Conservation (phyloP, 140 eudicot genomes). For the Ambrosia hybrid region DNA sequence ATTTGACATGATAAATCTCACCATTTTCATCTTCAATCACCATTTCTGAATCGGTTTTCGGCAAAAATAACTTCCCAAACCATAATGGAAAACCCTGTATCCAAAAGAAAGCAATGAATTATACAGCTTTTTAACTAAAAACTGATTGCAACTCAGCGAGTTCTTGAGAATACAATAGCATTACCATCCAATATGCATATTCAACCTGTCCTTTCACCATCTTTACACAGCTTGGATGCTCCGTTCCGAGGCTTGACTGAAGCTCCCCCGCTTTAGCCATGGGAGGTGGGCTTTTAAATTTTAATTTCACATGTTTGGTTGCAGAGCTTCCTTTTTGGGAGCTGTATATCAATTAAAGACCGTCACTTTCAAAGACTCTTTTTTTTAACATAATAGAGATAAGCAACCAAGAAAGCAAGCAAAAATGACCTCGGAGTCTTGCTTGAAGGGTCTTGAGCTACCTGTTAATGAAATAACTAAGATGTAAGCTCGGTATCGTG, state of each 20-base stretch:
- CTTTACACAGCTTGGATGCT: conserved; percentile 59
- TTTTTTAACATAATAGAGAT: background rate
- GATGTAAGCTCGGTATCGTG: background rate
- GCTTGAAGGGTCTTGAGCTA: conserved; percentile 6
- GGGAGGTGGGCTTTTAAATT: conserved; percentile 28
- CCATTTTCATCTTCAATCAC: conserved; percentile 61
- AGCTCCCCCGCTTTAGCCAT: conserved; percentile 63
- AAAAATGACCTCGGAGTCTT: conserved; percentile 19
- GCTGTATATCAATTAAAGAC: conserved; percentile 18
- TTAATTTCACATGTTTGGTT: background rate
- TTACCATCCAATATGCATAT: conserved; percentile 80
- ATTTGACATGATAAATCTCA: conserved; percentile 48
- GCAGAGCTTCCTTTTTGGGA: conserved; percentile 26
- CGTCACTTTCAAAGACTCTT: conserved; percentile 11
- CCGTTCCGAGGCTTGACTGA: conserved; percentile 45
- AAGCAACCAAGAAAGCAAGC: background rate
- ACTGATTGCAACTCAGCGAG: background rate
- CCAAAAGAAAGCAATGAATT: background rate
- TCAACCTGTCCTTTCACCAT: conserved; percentile 56
- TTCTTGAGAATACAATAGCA: conserved; percentile 12
- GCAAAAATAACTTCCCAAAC: conserved; percentile 60
- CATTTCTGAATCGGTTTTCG: conserved; percentile 44
- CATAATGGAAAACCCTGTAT: conserved; percentile 67
- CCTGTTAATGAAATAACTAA: conserved; percentile 18
- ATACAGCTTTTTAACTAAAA: conserved; percentile 1